These are phyloP conservation scores for Phytophthora pisi DNA, from an alignment of 352 stramenopile genomes.

Conservation along the genomic window DNA sequence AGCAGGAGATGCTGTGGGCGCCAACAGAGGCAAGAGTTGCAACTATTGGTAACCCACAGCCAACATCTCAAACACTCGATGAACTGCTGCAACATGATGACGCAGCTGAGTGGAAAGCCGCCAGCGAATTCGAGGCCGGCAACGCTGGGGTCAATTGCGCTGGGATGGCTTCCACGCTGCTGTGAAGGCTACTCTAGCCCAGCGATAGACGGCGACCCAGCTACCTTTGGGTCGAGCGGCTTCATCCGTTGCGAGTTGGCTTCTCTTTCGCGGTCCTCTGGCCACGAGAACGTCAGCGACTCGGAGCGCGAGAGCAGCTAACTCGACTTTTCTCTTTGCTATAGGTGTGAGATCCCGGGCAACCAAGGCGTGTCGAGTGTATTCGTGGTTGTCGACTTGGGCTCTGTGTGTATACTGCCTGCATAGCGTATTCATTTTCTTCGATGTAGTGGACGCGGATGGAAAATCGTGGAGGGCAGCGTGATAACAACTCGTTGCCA, in stretches of 20 bases:
- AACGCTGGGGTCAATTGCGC: constrained; percentile 23
- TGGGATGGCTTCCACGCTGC: constrained; percentile 32
- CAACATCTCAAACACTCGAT: constrained; percentile 37
- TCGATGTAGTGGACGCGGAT: constrained; percentile 15
- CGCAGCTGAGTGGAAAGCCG: constrained; percentile 37
- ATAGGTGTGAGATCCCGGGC: constrained; percentile 12
- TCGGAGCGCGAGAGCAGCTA: constrained; percentile 17
- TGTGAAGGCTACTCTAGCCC: constrained; percentile 27
- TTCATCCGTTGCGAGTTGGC: constrained; percentile 2
- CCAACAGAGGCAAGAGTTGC: constrained; percentile 7
- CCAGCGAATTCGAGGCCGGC: constrained; percentile 25
- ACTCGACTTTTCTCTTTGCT: constrained; percentile 13
- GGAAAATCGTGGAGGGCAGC: constrained; percentile 8
- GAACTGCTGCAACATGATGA: constrained; percentile 38
- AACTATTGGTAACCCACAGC: constrained; percentile 11
- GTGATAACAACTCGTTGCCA: constrained; percentile 2
- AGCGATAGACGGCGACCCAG: constrained; percentile 17
- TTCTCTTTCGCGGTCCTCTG: not conserved
- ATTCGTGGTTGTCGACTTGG: not conserved
- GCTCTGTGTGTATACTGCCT: constrained; percentile 11
- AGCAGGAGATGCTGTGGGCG: constrained; percentile 16
- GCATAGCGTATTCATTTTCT: constrained; percentile 18
- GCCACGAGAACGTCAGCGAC: not conserved
- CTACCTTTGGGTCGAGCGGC: not conserved
- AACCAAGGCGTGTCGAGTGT: not conserved